Evolutionary conservation across 202 grass and related monocot species (phyloP).

Genomic region (Eragrostis tef): DNA sequence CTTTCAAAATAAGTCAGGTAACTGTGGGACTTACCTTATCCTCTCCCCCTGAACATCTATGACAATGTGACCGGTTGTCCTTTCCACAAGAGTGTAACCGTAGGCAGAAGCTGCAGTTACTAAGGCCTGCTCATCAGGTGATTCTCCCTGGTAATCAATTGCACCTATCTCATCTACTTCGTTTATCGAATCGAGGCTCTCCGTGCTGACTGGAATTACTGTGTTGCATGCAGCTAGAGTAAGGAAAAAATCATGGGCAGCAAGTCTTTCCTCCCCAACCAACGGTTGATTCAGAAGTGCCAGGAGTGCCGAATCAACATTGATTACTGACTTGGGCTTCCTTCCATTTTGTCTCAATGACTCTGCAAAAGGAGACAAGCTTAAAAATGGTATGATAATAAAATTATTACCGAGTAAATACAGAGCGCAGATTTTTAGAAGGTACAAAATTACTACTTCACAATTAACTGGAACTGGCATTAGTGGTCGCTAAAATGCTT

Average conservation of each 20-base stretch:
- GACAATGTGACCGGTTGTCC: slow-evolving; percentile 90
- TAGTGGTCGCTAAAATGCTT: slow-evolving; percentile 11
- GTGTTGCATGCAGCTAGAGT: slow-evolving; percentile 98
- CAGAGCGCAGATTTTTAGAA: slow-evolving; percentile 19
- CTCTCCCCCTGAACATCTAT: slow-evolving; percentile 82
- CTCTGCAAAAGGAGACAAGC: slow-evolving; percentile 55
- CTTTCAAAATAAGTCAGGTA: not conserved
- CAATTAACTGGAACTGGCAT: slow-evolving; percentile 24
- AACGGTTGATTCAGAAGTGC: slow-evolving; percentile 71
- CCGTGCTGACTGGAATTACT: slow-evolving; percentile 82
- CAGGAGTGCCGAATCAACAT: slow-evolving; percentile 66
- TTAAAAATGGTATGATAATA: slow-evolving; percentile 48
- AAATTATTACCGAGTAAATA: slow-evolving; percentile 38
- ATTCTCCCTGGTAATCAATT: slow-evolving; percentile 97
- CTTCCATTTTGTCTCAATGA: slow-evolving; percentile 43
- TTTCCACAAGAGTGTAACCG: slow-evolving; percentile 83
- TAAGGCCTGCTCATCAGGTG: slow-evolving; percentile 96
- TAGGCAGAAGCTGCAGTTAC: slow-evolving; percentile 87
- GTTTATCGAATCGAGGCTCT: slow-evolving; percentile 35
- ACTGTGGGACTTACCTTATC: slow-evolving; percentile 65
- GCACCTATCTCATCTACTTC: slow-evolving; percentile 53
- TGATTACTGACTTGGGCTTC: slow-evolving; percentile 59
- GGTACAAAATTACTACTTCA: slow-evolving; percentile 27
- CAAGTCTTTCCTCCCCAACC: slow-evolving; percentile 77
- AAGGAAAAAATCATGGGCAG: slow-evolving; percentile 95